A percentile compares a stretch with the other conserved stretches of the same genome.
phyloP scores from a whole-genome alignment of 2,329 filamentous ascomycete species.

The Dothistroma pini region DNA sequence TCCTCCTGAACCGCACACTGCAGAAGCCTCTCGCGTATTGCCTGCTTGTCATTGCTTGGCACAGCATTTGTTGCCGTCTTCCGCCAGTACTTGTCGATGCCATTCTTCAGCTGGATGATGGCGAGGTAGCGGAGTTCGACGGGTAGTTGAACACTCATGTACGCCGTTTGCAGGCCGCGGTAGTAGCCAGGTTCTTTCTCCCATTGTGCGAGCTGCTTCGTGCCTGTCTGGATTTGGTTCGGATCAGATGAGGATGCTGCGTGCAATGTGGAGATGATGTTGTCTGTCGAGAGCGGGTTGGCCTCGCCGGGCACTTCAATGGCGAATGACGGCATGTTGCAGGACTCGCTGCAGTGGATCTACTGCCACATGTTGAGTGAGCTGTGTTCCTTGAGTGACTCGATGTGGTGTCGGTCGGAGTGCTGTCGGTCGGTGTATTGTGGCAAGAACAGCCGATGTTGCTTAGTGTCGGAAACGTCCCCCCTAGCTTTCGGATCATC shows the following conservation, averaged over 20 bases:
- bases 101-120: slow-evolving; percentile 93
- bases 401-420: slow-evolving; percentile 1
- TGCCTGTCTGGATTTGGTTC: slow-evolving; percentile 50
- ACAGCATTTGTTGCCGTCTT: slow-evolving; percentile 68
- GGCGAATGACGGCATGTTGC: slow-evolving; percentile 23
- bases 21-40: slow-evolving; percentile 71
- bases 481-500: slow-evolving; percentile 5
- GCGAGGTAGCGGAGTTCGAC: slow-evolving; percentile 80
- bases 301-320: slow-evolving; percentile 80
- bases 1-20: slow-evolving; percentile 74
- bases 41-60: slow-evolving; percentile 65
- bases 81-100: slow-evolving; percentile 93
- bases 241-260: slow-evolving; percentile 47
- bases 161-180: slow-evolving; percentile 58
- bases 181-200: slow-evolving; percentile 48
- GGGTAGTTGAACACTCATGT: slow-evolving; percentile 73
- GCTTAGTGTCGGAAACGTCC: neutral
- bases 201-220: slow-evolving; percentile 52
- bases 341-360: neutral
- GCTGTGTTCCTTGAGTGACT: neutral
- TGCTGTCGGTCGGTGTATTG: neutral
- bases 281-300: slow-evolving; percentile 51
- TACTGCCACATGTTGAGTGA: neutral
- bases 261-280: slow-evolving; percentile 47
- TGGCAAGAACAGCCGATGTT: neutral